Conservation (phyloP, 1,284 basidiomycete species). For the Melanopsichium pennsylvanicum region DNA sequence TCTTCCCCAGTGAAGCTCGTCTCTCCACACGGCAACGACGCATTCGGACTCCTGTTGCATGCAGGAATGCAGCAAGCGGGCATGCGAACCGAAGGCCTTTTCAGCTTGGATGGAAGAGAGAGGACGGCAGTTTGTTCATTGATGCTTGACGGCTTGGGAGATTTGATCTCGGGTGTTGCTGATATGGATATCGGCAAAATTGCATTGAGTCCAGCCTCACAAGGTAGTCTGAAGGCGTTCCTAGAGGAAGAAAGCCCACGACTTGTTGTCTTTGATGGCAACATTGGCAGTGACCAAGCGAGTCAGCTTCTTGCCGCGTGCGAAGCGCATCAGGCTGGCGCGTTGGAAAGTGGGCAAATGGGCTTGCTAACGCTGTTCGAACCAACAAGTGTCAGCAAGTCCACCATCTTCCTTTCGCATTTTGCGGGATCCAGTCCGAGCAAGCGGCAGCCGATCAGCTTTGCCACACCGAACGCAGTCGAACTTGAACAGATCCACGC, state of each 20-base stretch:
- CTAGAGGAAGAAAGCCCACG: slow-evolving; percentile 5
- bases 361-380: slow-evolving; percentile 30
- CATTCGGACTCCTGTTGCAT: slow-evolving; percentile 69
- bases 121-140: slow-evolving; percentile 84
- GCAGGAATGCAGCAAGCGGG: slow-evolving; percentile 73
- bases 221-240: neutral
- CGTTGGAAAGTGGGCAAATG: neutral
- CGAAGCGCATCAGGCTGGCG: slow-evolving; percentile 17
- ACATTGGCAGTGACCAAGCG: slow-evolving; percentile 38
- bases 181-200: slow-evolving; percentile 74
- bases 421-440: slow-evolving; percentile 3
- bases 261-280: slow-evolving; percentile 36
- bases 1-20: slow-evolving; percentile 63
- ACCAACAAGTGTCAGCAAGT: slow-evolving; percentile 39
- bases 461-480: slow-evolving; percentile 42
- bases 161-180: slow-evolving; percentile 82
- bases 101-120: slow-evolving; percentile 61
- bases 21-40: slow-evolving; percentile 66
- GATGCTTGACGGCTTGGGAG: slow-evolving; percentile 77
- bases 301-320: slow-evolving; percentile 46
- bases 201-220: slow-evolving; percentile 5
- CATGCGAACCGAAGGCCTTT: slow-evolving; percentile 83
- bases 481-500: slow-evolving; percentile 36
- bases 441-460: slow-evolving; percentile 11
- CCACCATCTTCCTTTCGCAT: slow-evolving; percentile 13